Evolutionary conservation across 179 eudicot genomes (phyloP), one percentile per base, ranked within the genome.

Genomic region (Amaranthus tricolor): DNA sequence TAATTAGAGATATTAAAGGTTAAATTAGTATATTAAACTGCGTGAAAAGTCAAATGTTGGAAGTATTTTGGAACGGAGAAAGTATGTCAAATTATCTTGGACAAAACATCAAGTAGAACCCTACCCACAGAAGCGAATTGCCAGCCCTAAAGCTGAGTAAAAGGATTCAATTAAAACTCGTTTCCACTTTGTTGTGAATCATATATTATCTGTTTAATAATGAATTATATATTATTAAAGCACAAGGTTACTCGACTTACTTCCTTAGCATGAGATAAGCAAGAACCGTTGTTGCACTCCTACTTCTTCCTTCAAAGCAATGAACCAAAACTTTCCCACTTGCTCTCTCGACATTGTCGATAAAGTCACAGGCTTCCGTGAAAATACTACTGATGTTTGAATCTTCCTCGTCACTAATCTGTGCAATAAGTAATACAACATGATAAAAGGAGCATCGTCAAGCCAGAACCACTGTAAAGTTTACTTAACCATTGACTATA

Each of bases 301-400:
- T 85, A 78, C 99, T 96, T 85, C 90, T 91, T 80, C 99, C 99
- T 89, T 96, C 99, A 71, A 96, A 96, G 88, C 99, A 96, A 79
- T 96, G 99, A 74, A 96, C 99, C 84, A 96, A 79, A 78, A 93
- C 96, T 85, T 93, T 93, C 62, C 97, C 97, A 21, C 91, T 87
- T 59, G 74, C 72, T 76, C 82, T 82, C 72, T 91, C 98, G 31
- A 96, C 92, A 57, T 79, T 84, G 66, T 91, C 90, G 55, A 96
- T 85, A 72, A 88, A 96, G 69, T 85, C 88, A 76, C 92, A 92
- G 6, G 92, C 97, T 76, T 93, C 99, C 61, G 85, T 89, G 73
- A 96, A 96, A 72, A 96, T 84, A 78, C 53, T 85, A 74, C 89
- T 83, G 80, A 96, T 93, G 85, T 91, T 88, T 21, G 94, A 65